Conservation (phyloP, 306 rosid species). For the Benincasa hispida region DNA sequence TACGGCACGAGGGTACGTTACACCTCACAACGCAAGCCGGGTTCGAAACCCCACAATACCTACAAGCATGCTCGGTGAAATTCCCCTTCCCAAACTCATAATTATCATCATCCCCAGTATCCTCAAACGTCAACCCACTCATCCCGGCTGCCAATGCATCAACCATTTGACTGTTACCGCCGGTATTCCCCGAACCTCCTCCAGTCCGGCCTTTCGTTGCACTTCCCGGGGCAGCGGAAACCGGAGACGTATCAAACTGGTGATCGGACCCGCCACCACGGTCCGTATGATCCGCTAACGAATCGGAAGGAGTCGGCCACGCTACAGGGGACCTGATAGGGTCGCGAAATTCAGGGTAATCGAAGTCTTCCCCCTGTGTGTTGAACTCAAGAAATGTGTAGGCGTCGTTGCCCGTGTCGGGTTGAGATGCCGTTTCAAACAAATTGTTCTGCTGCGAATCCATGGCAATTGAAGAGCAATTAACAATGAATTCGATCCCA, state of each 20-base stretch:
- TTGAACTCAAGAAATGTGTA: slow-evolving; percentile 97
- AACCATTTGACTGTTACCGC: slow-evolving; percentile 60
- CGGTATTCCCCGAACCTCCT: slow-evolving; percentile 37
- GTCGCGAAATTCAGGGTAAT: slow-evolving; percentile 90
- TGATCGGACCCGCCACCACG: slow-evolving; percentile 67
- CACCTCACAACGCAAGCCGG: slow-evolving; percentile 99
- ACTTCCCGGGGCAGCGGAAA: slow-evolving; percentile 62
- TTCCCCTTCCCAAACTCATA: slow-evolving; percentile 80
- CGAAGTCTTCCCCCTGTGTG: slow-evolving; percentile 97
- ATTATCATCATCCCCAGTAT: slow-evolving; percentile 78
- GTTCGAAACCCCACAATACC: slow-evolving; percentile 93
- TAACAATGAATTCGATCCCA: neutral
- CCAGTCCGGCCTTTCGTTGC: slow-evolving; percentile 45
- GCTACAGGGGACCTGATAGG: slow-evolving; percentile 80
- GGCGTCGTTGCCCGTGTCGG: slow-evolving; percentile 89
- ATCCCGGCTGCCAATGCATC: slow-evolving; percentile 72
- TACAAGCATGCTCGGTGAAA: slow-evolving; percentile 91
- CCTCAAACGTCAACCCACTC: slow-evolving; percentile 93
- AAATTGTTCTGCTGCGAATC: slow-evolving; percentile 79
- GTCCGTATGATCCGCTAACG: slow-evolving; percentile 58
- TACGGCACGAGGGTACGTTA: slow-evolving; percentile 92
- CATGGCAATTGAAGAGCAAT: slow-evolving; percentile 22
- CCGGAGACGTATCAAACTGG: slow-evolving; percentile 89
- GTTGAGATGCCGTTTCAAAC: slow-evolving; percentile 93
- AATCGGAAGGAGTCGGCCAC: slow-evolving; percentile 96